These are phyloP conservation scores for Puya raimondii DNA, from an alignment of 176 grass and related monocot genomes.

Conservation along the genomic window DNA sequence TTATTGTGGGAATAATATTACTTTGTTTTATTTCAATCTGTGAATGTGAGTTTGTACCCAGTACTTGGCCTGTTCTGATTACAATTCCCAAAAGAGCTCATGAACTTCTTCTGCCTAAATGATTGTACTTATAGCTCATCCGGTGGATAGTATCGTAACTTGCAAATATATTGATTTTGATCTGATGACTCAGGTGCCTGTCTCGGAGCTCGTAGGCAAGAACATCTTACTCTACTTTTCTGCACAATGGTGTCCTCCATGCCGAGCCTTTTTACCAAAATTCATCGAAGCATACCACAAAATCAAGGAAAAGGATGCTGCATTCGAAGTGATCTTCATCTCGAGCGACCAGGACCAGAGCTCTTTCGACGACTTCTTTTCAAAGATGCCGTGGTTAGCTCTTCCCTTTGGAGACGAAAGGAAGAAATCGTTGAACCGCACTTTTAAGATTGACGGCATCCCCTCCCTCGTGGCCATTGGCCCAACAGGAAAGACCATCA, in stretches of 20 bases:
- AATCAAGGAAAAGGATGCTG: slow-evolving; percentile 58
- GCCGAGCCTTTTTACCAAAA: slow-evolving; percentile 60
- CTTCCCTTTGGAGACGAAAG: slow-evolving; percentile 63
- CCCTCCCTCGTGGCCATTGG: slow-evolving; percentile 71
- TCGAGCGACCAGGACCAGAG: slow-evolving; percentile 57
- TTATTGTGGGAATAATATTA: no score
- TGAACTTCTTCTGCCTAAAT: no score
- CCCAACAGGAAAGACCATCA: slow-evolving; percentile 48
- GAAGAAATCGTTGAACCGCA: slow-evolving; percentile 31
- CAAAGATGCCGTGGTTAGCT: slow-evolving; percentile 76
- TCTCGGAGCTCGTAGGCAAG: slow-evolving; percentile 71
- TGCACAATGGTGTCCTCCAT: slow-evolving; percentile 56
- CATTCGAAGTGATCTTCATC: slow-evolving; percentile 75
- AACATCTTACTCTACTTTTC: slow-evolving; percentile 88
- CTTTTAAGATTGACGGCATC: slow-evolving; percentile 40
- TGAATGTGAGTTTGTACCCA: no score
- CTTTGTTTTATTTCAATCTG: no score
- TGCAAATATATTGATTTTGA: slow-evolving; percentile 6
- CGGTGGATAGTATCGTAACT: background rate
- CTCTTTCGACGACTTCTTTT: slow-evolving; percentile 56
- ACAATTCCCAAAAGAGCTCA: no score
- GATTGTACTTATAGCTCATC: no score
- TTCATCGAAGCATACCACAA: slow-evolving; percentile 58
- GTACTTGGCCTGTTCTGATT: no score
- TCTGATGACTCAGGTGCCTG: slow-evolving; percentile 36